phyloP scores from a whole-genome alignment of 2,329 filamentous ascomycete genomes.

The Ophiostoma sp. region DNA sequence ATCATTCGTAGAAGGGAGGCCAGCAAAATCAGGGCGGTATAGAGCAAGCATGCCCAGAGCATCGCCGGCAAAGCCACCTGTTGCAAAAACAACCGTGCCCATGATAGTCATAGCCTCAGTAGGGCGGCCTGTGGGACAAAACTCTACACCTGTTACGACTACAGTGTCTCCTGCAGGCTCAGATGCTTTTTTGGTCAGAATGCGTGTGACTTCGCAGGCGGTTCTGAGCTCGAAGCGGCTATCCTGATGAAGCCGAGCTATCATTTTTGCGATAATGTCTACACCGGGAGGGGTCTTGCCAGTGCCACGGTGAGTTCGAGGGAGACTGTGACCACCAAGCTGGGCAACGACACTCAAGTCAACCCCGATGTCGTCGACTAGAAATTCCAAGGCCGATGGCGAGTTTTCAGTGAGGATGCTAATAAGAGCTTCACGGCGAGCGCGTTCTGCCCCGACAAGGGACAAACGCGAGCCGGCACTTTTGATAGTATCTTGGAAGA shows the following conservation, averaged over 20 bases:
- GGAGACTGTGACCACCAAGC: conserved; percentile 83
- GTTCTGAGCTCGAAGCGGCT: conserved; percentile 47
- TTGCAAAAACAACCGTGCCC: conserved; percentile 88
- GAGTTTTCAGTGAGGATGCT: conserved; percentile 99
- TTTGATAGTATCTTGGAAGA: conserved; percentile 51
- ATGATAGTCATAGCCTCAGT: conserved; percentile 61
- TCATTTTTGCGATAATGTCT: conserved; percentile 92
- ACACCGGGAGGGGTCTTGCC: conserved; percentile 99
- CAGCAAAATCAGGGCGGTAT: conserved; percentile 87
- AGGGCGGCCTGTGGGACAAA: conserved; percentile 63
- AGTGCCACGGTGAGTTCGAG: conserved; percentile 95
- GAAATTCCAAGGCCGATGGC: conserved; percentile 90
- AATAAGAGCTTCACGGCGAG: conserved; percentile 58
- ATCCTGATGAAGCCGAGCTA: conserved; percentile 46
- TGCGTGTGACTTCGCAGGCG: conserved; percentile 47
- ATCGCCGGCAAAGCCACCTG: conserved; percentile 95
- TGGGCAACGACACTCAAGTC: conserved; percentile 95
- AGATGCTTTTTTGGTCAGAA: conserved; percentile 35
- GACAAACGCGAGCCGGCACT: conserved; percentile 48
- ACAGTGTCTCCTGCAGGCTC: conserved; percentile 20
- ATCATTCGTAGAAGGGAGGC: conserved; percentile 82
- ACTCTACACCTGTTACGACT: conserved; percentile 74
- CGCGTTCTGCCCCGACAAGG: conserved; percentile 28
- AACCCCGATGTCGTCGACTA: conserved; percentile 97
- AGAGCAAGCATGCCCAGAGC: conserved; percentile 90